Conservation (phyloP, 2,329 filamentous ascomycete species). For the Aspergillus fischeri region DNA sequence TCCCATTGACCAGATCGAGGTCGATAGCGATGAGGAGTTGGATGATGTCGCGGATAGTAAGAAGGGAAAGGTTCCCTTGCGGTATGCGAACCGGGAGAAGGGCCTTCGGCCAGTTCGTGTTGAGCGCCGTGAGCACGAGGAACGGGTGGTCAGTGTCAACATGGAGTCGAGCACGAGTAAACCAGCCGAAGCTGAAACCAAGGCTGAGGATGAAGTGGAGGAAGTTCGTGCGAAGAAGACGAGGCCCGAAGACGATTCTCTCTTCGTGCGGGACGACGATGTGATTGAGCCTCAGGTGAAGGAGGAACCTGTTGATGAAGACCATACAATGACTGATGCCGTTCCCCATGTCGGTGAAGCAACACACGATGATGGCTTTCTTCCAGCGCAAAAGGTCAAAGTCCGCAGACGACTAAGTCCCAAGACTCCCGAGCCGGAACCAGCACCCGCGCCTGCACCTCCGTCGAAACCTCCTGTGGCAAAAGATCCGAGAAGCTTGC, state of each 20-base stretch:
- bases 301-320: slow-evolving; percentile 51
- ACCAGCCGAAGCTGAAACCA: slow-evolving; percentile 37
- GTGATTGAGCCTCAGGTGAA: slow-evolving; percentile 44
- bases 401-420: slow-evolving; percentile 30
- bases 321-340: slow-evolving; percentile 32
- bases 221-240: slow-evolving; percentile 9
- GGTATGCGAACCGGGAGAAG: slow-evolving; percentile 18
- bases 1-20: slow-evolving; percentile 56
- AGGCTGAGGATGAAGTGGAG: slow-evolving; percentile 30
- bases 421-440: slow-evolving; percentile 12
- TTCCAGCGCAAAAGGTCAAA: slow-evolving; percentile 32
- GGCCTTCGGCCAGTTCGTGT: slow-evolving; percentile 53
- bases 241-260: slow-evolving; percentile 9
- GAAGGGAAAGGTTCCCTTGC: slow-evolving; percentile 34
- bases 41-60: slow-evolving; percentile 16
- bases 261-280: slow-evolving; percentile 17
- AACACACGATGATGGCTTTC: slow-evolving; percentile 28
- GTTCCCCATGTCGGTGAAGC: slow-evolving; percentile 26
- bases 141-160: slow-evolving; percentile 51
- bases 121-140: slow-evolving; percentile 52
- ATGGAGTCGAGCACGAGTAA: slow-evolving; percentile 49
- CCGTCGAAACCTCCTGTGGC: slow-evolving; percentile 9
- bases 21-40: slow-evolving; percentile 52
- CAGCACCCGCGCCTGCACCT: background rate
- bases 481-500: slow-evolving; percentile 29